Conservation (phyloP, 1,139 yeast genomes). For the Pichia sp. region DNA sequence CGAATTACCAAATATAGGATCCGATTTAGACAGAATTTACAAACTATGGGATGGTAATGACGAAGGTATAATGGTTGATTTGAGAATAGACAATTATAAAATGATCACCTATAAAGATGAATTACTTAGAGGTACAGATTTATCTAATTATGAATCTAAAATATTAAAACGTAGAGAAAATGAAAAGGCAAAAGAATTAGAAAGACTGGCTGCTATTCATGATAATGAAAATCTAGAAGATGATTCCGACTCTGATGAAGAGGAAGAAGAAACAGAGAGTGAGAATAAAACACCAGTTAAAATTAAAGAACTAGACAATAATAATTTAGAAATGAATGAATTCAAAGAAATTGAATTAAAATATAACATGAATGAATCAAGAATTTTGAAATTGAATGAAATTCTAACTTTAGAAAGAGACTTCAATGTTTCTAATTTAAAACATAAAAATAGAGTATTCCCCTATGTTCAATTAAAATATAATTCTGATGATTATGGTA, state of each 20-base stretch:
- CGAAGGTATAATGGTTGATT: conserved; percentile 54
- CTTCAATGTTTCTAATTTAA: conserved; percentile 53
- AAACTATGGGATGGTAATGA: conserved; percentile 49
- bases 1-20: conserved; percentile 43
- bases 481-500: conserved; percentile 82
- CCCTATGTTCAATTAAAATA: conserved; percentile 57
- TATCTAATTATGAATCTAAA: conserved; percentile 40
- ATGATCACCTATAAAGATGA: conserved; percentile 41
- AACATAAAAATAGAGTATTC: conserved; percentile 69
- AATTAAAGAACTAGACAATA: conserved; percentile 7
- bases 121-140: conserved; percentile 43
- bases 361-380: conserved; percentile 20
- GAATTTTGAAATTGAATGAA: conserved; percentile 25
- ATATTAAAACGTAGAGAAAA: conserved; percentile 35
- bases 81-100: conserved; percentile 35
- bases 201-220: conserved; percentile 11
- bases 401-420: conserved; percentile 43
- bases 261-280: neutral
- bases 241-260: conserved; percentile 11
- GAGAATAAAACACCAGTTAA: conserved; percentile 13
- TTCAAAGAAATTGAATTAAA: conserved; percentile 10
- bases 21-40: conserved; percentile 43
- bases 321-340: neutral
- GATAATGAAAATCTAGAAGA: conserved; percentile 6
- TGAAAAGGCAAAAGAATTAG: conserved; percentile 19